phyloP scores from a whole-genome alignment of 1,284 basidiomycete genomes.

The Exobasidium rhododendri region DNA sequence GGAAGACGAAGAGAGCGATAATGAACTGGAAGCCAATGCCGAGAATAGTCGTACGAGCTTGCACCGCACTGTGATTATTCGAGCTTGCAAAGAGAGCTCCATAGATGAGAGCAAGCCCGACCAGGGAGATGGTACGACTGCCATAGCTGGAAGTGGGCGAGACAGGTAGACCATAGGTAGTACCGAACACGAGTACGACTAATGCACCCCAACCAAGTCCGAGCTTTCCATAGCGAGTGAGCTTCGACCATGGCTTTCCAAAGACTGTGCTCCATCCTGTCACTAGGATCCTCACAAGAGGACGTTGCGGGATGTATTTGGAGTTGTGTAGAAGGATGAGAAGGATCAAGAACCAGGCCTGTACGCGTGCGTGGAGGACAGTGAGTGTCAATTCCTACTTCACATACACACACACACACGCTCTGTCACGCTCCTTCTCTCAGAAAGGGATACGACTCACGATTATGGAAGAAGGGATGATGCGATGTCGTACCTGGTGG shows the following conservation, averaged over 20 bases:
- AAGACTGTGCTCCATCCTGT: constrained; percentile 26
- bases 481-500: constrained; percentile 12
- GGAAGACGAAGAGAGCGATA: constrained; percentile 49
- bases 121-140: constrained; percentile 38
- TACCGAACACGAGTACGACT: constrained; percentile 39
- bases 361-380: constrained; percentile 1
- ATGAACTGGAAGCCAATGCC: constrained; percentile 49
- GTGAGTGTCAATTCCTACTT: no score
- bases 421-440: no score
- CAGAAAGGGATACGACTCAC: not conserved
- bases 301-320: constrained; percentile 41
- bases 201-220: constrained; percentile 38
- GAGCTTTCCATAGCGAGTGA: constrained; percentile 36
- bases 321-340: constrained; percentile 50
- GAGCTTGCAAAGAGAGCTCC: constrained; percentile 34
- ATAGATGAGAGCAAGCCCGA: constrained; percentile 45
- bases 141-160: constrained; percentile 31
- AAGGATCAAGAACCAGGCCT: constrained; percentile 45
- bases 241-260: constrained; percentile 33
- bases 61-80: constrained; percentile 31
- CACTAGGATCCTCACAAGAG: constrained; percentile 31
- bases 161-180: constrained; percentile 43
- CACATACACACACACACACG: no score
- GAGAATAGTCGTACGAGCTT: constrained; percentile 37
- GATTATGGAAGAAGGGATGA: constrained; percentile 17